Percentiles rank a stretch among this genome's conserved stretches.
Conservation (phyloP, 371 early-diverging fungal species). For the Rhizopus sp. region DNA sequence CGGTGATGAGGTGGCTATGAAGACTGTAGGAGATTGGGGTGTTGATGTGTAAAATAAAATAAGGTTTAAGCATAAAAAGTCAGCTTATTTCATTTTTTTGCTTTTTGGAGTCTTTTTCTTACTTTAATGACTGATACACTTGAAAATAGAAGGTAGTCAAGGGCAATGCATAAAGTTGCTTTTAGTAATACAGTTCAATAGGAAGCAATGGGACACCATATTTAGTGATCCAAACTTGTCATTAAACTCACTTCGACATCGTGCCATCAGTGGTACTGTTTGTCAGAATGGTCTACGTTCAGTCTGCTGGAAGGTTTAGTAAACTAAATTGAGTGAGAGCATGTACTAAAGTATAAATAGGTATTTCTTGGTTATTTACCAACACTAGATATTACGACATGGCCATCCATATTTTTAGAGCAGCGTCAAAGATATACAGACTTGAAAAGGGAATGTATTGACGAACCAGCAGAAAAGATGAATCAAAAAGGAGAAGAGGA, state of each 20-base stretch:
- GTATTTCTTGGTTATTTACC: slow-evolving; percentile 60
- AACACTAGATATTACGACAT: slow-evolving; percentile 53
- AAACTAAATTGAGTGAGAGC: background rate
- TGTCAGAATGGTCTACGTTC: slow-evolving; percentile 49
- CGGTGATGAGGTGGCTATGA: slow-evolving; percentile 74
- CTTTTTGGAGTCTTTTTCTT: slow-evolving; percentile 1
- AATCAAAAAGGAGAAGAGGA: slow-evolving; percentile 44
- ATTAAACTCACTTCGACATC: slow-evolving; percentile 34
- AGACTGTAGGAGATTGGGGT: slow-evolving; percentile 78
- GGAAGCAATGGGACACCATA: slow-evolving; percentile 21
- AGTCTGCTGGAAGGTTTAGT: slow-evolving; percentile 50
- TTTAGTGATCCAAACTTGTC: slow-evolving; percentile 27
- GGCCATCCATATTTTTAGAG: slow-evolving; percentile 61
- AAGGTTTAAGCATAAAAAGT: background rate
- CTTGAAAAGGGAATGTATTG: slow-evolving; percentile 66
- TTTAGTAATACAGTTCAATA: background rate
- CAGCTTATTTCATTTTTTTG: slow-evolving; percentile 4
- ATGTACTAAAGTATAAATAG: slow-evolving; percentile 28
- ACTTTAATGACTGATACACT: slow-evolving; percentile 5
- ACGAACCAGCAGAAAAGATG: slow-evolving; percentile 61
- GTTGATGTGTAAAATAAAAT: slow-evolving; percentile 39
- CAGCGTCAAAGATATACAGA: slow-evolving; percentile 72
- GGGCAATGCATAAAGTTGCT: background rate
- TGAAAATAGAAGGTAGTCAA: slow-evolving; percentile 17
- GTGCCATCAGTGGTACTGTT: slow-evolving; percentile 34